Evolutionary conservation across 2,329 filamentous ascomycete genomes (phyloP).

Genomic region (Fusarium miscanthi): DNA sequence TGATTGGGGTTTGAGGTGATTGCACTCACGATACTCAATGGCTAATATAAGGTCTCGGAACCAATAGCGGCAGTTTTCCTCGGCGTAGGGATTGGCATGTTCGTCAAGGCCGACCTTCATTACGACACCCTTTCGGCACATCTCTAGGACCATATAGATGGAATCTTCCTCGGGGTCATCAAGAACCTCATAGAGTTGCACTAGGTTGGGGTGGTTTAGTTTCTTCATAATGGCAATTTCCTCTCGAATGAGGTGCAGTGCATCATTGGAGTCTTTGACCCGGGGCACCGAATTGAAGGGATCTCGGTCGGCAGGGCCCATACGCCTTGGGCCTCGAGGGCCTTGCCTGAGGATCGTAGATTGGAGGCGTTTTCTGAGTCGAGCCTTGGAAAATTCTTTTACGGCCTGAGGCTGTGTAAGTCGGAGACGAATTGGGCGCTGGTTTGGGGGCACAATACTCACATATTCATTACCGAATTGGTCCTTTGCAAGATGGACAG

Average conservation of each 20-base stretch:
- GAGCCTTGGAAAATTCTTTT: constrained; percentile 96
- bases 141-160: constrained; percentile 97
- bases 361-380: constrained; percentile 88
- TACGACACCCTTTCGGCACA: constrained; percentile 97
- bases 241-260: constrained; percentile 89
- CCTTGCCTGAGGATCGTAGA: constrained; percentile 79
- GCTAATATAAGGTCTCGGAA: constrained; percentile 95
- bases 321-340: constrained; percentile 51
- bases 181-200: constrained; percentile 90
- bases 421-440: constrained; percentile 18
- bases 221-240: constrained; percentile 99
- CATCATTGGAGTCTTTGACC: constrained; percentile 71
- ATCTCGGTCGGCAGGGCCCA: constrained; percentile 43
- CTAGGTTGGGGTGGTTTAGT: constrained; percentile 92
- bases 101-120: constrained; percentile 96
- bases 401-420: constrained; percentile 72
- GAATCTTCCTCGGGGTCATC: constrained; percentile 97
- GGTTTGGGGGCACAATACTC: constrained; percentile 51
- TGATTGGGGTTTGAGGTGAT: too few relatives aligned
- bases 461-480: constrained; percentile 95
- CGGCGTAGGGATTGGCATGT: constrained; percentile 81
- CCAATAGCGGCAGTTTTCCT: constrained; percentile 87
- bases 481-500: constrained; percentile 89
- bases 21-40: constrained; percentile 84
- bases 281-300: constrained; percentile 45